These are phyloP conservation scores for Hyaloperonospora arabidopsidis DNA, from an alignment of 352 stramenopile species.

Conservation along the genomic window DNA sequence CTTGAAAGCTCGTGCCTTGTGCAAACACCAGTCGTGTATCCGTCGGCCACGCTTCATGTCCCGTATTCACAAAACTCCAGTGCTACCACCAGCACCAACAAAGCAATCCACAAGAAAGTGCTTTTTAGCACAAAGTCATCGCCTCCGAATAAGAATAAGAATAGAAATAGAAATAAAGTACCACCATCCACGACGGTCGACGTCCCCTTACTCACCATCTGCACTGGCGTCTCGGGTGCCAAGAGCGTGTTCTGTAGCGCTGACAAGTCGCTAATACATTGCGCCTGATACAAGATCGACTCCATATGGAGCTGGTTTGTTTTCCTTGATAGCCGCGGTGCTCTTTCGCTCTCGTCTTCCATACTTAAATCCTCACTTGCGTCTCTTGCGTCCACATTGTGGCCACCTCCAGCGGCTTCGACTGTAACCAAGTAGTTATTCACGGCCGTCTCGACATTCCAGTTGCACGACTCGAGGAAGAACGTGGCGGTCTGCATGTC, in stretches of 20 bases:
- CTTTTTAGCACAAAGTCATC: too few relatives aligned
- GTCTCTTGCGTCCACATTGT: constrained; percentile 26
- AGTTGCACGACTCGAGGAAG: constrained; percentile 85
- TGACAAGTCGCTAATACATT: constrained; percentile 67
- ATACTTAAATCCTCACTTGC: constrained; percentile 44
- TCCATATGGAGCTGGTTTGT: constrained; percentile 19
- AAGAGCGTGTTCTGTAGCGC: constrained; percentile 49
- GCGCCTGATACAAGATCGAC: constrained; percentile 32
- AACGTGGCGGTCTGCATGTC: constrained; percentile 65
- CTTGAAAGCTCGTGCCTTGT: constrained; percentile 57
- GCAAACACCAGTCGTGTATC: constrained; percentile 57
- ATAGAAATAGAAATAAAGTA: too few relatives aligned
- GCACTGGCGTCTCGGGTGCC: constrained; percentile 34
- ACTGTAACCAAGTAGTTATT: constrained; percentile 79
- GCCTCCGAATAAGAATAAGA: too few relatives aligned
- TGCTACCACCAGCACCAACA: constrained; percentile 23
- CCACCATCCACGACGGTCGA: neutral
- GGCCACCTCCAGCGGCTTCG: constrained; percentile 27
- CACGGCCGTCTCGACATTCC: constrained; percentile 79
- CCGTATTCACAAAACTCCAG: constrained; percentile 76
- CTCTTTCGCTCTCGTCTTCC: constrained; percentile 31
- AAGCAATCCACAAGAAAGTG: neutral
- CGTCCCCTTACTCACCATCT: constrained; percentile 38
- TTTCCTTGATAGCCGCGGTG: constrained; percentile 8
- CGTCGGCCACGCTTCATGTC: constrained; percentile 42